phyloP scores from a whole-genome alignment of 192 early-diverging fungal species.

The Rhizophagus sp. region DNA sequence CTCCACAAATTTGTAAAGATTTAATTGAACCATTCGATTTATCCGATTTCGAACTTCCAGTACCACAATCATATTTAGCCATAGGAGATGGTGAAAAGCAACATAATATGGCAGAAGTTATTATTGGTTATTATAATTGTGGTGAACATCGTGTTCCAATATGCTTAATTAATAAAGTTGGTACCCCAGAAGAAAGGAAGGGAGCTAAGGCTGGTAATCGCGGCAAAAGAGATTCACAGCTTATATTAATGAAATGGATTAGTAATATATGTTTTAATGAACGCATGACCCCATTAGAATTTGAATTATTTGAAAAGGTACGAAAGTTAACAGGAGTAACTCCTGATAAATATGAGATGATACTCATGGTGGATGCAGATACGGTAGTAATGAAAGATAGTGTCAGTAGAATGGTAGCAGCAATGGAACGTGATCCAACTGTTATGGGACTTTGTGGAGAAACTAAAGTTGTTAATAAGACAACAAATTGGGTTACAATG shows the following conservation, averaged over 20 bases:
- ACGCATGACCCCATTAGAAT: constrained; percentile 86
- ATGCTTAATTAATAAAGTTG: constrained; percentile 73
- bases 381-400: constrained; percentile 79
- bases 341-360: constrained; percentile 81
- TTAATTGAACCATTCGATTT: constrained; percentile 67
- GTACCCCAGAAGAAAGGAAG: constrained; percentile 64
- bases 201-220: constrained; percentile 81
- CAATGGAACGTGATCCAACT: constrained; percentile 85
- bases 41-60: constrained; percentile 64
- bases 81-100: constrained; percentile 82
- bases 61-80: constrained; percentile 76
- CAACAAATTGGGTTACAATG: constrained; percentile 77
- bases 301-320: constrained; percentile 89
- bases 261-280: constrained; percentile 81
- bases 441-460: constrained; percentile 99
- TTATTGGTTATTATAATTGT: constrained; percentile 73
- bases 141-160: constrained; percentile 61
- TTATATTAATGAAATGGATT: constrained; percentile 95
- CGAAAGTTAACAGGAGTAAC: constrained; percentile 77
- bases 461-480: constrained; percentile 95
- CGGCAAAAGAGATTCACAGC: constrained; percentile 96
- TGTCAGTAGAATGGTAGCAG: constrained; percentile 83
- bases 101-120: constrained; percentile 83
- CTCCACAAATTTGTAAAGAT: constrained; percentile 77
- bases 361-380: constrained; percentile 92